Conservation (phyloP, 768 basidiomycete genomes). For the Lactifluus echinatus region DNA sequence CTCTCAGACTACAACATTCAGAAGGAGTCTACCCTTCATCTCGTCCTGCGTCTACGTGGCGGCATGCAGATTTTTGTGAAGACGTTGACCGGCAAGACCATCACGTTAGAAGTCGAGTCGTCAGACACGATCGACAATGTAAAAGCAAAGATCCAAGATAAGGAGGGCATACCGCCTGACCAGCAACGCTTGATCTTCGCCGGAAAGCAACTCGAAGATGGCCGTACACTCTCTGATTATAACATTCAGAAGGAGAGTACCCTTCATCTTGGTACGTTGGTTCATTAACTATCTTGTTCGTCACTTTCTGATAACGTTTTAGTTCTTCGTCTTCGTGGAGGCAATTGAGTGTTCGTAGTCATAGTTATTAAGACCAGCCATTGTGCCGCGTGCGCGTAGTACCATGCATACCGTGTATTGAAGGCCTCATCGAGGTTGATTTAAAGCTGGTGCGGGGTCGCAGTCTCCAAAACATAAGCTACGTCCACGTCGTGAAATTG, state of each 20-base stretch:
- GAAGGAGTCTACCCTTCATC: constrained; percentile 19
- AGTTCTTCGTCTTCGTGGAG: constrained; percentile 45
- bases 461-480: too few relatives aligned
- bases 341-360: constrained; percentile 22
- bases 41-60: constrained; percentile 18
- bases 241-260: constrained; percentile 21
- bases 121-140: constrained; percentile 20
- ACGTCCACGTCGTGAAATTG: too few relatives aligned
- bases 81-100: constrained; percentile 18
- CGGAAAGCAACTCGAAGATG: constrained; percentile 19
- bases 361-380: not conserved
- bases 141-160: constrained; percentile 19
- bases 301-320: not conserved
- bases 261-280: constrained; percentile 14
- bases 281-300: not conserved
- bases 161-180: constrained; percentile 19
- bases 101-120: constrained; percentile 19
- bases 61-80: constrained; percentile 19
- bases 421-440: not conserved
- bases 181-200: constrained; percentile 20
- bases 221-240: constrained; percentile 19
- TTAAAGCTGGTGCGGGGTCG: not conserved
- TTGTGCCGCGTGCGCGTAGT: not conserved
- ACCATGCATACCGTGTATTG: constrained; percentile 2
- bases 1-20: constrained; percentile 20